Conservation (phyloP, 352 stramenopile species). For the Phytopythium aichiense region DNA sequence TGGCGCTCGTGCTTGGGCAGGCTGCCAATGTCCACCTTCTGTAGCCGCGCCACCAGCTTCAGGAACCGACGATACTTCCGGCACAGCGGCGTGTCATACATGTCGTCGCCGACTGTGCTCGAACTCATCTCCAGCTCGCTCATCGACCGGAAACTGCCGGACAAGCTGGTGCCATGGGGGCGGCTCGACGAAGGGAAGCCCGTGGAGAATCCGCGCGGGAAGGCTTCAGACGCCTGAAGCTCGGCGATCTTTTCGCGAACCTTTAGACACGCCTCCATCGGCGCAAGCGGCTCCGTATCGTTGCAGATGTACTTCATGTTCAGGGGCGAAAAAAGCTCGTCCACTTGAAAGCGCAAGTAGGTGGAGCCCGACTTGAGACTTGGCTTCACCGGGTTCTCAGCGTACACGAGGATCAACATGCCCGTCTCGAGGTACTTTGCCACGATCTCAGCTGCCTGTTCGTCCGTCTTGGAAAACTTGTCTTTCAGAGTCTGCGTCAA, state of each 20-base stretch:
- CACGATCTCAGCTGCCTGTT: slow-evolving; percentile 42
- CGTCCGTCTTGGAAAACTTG: slow-evolving; percentile 49
- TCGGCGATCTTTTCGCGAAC: slow-evolving; percentile 63
- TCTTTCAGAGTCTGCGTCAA: slow-evolving; percentile 48
- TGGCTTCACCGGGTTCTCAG: slow-evolving; percentile 40
- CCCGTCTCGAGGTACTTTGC: slow-evolving; percentile 33
- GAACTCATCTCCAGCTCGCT: slow-evolving; percentile 9
- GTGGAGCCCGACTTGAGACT: slow-evolving; percentile 47
- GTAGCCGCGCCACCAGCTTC: slow-evolving; percentile 56
- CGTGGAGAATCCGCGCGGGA: slow-evolving; percentile 66
- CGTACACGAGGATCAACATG: slow-evolving; percentile 52
- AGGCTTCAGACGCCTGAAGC: slow-evolving; percentile 58
- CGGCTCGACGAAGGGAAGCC: slow-evolving; percentile 31
- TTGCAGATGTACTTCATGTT: slow-evolving; percentile 79
- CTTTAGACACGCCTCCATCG: slow-evolving; percentile 71
- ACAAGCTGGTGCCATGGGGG: background rate
- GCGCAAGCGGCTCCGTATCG: slow-evolving; percentile 30
- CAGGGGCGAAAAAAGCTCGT: slow-evolving; percentile 73
- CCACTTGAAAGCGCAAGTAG: slow-evolving; percentile 81
- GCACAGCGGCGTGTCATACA: slow-evolving; percentile 55
- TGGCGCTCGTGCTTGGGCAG: slow-evolving; percentile 82
- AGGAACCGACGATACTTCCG: slow-evolving; percentile 74
- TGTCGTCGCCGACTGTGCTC: slow-evolving; percentile 15
- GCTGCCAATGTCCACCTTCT: slow-evolving; percentile 65
- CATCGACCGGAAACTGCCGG: slow-evolving; percentile 7